phyloP scores from a whole-genome alignment of 768 basidiomycete genomes.

The Trametes elegans region DNA sequence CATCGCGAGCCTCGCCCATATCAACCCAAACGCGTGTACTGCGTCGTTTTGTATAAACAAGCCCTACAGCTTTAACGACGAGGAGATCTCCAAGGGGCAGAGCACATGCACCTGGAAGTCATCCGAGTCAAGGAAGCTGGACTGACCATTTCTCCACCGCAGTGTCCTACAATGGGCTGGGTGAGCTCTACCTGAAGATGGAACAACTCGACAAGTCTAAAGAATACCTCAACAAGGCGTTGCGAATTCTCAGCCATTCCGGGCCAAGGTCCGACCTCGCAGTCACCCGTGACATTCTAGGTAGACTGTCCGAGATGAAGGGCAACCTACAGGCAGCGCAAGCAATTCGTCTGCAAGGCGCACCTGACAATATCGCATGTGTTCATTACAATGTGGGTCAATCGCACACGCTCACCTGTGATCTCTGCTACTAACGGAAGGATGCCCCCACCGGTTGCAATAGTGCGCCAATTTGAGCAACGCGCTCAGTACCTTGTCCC shows the following conservation, averaged over 20 bases:
- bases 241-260: constrained; percentile 26
- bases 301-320: constrained; percentile 34
- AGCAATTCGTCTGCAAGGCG: constrained; percentile 28
- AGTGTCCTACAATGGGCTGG: constrained; percentile 35
- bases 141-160: constrained; percentile 22
- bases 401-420: background rate
- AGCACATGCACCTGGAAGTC: constrained; percentile 31
- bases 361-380: constrained; percentile 29
- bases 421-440: background rate
- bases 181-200: constrained; percentile 36
- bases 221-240: constrained; percentile 33
- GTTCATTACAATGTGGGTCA: constrained; percentile 27
- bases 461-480: constrained; percentile 1
- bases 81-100: constrained; percentile 31
- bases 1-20: background rate
- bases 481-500: background rate
- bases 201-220: constrained; percentile 37
- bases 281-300: constrained; percentile 39
- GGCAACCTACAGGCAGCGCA: constrained; percentile 33
- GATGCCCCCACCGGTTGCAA: too few species aligned
- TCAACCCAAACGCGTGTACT: constrained; percentile 6
- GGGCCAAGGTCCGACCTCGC: constrained; percentile 34
- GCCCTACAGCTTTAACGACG: constrained; percentile 19
- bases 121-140: constrained; percentile 30
- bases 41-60: constrained; percentile 24